Percentiles rank a stretch among this genome's conserved stretches.
Conservation (phyloP, 2,329 filamentous ascomycete genomes). For the Esteya vermicola region DNA sequence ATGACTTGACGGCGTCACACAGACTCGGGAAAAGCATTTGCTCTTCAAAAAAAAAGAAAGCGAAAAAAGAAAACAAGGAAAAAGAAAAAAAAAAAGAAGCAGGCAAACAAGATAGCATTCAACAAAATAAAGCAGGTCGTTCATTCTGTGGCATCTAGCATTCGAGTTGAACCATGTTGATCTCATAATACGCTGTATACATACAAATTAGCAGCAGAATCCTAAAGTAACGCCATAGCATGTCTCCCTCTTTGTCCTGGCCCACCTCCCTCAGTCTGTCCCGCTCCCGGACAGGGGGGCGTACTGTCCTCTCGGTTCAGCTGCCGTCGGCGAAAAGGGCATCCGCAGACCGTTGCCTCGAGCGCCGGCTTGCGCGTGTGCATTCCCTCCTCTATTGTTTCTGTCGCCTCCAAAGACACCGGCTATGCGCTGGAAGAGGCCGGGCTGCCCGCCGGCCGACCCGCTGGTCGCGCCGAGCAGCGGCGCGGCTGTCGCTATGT, state of each 20-base stretch:
- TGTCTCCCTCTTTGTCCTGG: background rate
- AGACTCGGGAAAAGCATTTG: too few relatives aligned
- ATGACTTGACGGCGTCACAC: too few relatives aligned
- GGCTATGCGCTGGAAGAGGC: background rate
- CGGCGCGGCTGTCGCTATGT: background rate
- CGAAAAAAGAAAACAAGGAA: background rate
- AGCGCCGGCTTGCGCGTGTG: too few relatives aligned
- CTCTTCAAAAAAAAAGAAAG: too few relatives aligned
- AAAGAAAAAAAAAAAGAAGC: background rate
- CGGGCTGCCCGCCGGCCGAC: background rate
- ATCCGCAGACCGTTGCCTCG: conserved; percentile 1
- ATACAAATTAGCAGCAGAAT: too few relatives aligned
- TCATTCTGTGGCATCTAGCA: too few relatives aligned
- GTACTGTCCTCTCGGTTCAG: conserved; percentile 7
- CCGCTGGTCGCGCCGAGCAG: background rate
- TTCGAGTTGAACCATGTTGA: too few relatives aligned
- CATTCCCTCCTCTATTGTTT: too few relatives aligned
- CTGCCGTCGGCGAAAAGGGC: conserved; percentile 3
- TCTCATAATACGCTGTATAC: background rate
- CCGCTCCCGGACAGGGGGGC: conserved; percentile 4
- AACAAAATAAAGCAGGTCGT: background rate
- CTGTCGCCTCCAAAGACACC: background rate
- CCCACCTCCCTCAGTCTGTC: background rate
- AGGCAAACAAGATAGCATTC: background rate
- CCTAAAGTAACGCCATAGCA: too few relatives aligned